Evolutionary conservation across 192 early-diverging fungal species (phyloP), one percentile per base, ranked within the genome.

Genomic region (Backusella parvicylindrica): DNA sequence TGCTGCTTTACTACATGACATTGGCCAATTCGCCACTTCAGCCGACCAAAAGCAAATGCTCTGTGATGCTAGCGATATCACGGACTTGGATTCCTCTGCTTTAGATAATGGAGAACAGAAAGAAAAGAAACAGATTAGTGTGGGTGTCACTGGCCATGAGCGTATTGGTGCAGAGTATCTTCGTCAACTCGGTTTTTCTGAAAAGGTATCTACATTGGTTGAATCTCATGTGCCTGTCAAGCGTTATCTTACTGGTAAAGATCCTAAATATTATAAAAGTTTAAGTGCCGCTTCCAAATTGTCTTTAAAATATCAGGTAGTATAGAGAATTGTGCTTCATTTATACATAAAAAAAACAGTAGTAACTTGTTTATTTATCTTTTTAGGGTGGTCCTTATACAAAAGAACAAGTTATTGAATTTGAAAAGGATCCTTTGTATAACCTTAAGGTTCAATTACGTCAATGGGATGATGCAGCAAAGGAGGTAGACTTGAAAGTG

Each of bases 191-290:
- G 88, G 88, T 15, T 88, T 89, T 64, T 83, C 87, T 1, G 63
- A 83, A 49, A 85, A 86, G 66, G 77, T 88, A 21, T 77, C 84
- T 11, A 72, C 80, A 31, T 75, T 89, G 30, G 86, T 89, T 2
- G 88, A 84, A 60, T 82, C 86, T 2, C 88, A 88, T 67, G 87
- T 88, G 7, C 74, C 84, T 33, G 88, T 83, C 47, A 89, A 88
- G 79, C 78, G 86, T n/a, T 88, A 89, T 64, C 75, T 89, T n/a
- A 84, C 85, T n/a, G 79, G 83, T 2, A 79, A 78, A 47, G 76
- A 86, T 33, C 77, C 70, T 9, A 50, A 80, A 23, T 89, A 89
- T 56, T 84, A 82, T 53, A 80, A 76, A 7, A 60, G 74, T 1
- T 77, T 89, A 18, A 86, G 85, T 78, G 78, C 71, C 33, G 84